Percentiles rank a stretch among this genome's conserved stretches.
These are phyloP conservation scores for Monosporascus sp. DNA, from an alignment of 2,329 filamentous ascomycete species.

Conservation along the genomic window DNA sequence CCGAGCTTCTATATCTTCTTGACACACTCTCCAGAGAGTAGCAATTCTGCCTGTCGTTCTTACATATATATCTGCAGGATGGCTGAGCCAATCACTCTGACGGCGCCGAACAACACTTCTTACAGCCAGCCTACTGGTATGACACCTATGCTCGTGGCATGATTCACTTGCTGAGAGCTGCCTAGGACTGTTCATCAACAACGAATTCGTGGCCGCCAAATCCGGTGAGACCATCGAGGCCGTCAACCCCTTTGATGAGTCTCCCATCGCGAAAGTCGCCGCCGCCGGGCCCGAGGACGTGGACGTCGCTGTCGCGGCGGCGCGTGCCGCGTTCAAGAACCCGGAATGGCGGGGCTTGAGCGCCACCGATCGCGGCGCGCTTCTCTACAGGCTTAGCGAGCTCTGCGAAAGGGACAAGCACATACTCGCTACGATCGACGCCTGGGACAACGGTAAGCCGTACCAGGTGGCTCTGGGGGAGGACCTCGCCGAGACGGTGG, in stretches of 20 bases:
- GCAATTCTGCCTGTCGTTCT: background rate
- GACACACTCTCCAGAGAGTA: too few species aligned
- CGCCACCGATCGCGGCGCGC: slow-evolving; percentile 58
- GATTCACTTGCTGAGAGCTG: background rate
- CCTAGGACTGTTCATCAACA: slow-evolving; percentile 66
- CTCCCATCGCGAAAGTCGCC: slow-evolving; percentile 60
- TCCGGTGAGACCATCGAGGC: slow-evolving; percentile 51
- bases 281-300: slow-evolving; percentile 60
- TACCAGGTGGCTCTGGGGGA: slow-evolving; percentile 57
- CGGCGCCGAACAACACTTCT: background rate
- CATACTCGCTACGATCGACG: slow-evolving; percentile 51
- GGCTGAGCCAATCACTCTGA: background rate
- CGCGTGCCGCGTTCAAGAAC: slow-evolving; percentile 62
- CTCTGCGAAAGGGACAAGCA: slow-evolving; percentile 60
- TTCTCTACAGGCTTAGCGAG: slow-evolving; percentile 67
- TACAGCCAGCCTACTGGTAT: slow-evolving; percentile 1
- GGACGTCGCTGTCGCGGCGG: slow-evolving; percentile 62
- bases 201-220: slow-evolving; percentile 62
- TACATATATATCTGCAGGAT: background rate
- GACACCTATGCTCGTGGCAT: background rate
- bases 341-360: slow-evolving; percentile 64
- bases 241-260: slow-evolving; percentile 57
- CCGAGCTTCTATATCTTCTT: too few species aligned
- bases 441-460: slow-evolving; percentile 80
- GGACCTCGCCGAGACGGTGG: slow-evolving; percentile 47